Conservation (phyloP, 2,329 filamentous ascomycete genomes). For the Penicillium sumatraense region DNA sequence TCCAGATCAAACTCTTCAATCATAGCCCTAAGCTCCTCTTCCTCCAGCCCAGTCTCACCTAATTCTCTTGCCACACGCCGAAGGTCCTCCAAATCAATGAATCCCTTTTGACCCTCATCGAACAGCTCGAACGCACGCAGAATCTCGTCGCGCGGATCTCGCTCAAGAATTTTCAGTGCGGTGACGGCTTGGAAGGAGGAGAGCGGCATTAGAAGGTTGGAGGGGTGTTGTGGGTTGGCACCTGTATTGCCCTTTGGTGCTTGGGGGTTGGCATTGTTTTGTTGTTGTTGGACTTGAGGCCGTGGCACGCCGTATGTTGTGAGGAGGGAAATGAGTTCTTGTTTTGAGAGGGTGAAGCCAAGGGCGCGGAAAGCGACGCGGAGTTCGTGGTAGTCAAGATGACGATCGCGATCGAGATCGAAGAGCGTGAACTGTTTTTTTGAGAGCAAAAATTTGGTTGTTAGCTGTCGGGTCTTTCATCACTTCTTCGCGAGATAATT, state of each 20-base stretch:
- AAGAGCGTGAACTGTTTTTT: conserved; percentile 80
- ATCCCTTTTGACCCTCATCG: conserved; percentile 88
- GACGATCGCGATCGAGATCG: conserved; percentile 91
- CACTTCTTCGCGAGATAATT: background rate
- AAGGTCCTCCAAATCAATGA: conserved; percentile 87
- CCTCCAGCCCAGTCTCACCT: conserved; percentile 83
- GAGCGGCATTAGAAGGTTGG: conserved; percentile 72
- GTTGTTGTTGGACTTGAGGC: conserved; percentile 55
- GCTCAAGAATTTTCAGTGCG: conserved; percentile 76
- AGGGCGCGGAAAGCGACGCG: conserved; percentile 95
- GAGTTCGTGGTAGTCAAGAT: conserved; percentile 97
- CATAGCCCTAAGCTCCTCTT: conserved; percentile 93
- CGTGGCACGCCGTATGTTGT: conserved; percentile 78
- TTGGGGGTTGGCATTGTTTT: conserved; percentile 37
- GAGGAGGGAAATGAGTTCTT: conserved; percentile 80
- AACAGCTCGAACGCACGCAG: conserved; percentile 90
- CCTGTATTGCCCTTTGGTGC: conserved; percentile 25
- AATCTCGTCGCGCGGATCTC: conserved; percentile 91
- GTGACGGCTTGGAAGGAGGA: conserved; percentile 76
- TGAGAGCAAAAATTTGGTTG: too few species aligned
- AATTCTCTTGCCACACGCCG: conserved; percentile 85
- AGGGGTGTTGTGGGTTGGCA: conserved; percentile 62
- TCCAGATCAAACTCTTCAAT: conserved; percentile 97
- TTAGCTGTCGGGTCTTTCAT: conserved; percentile 6
- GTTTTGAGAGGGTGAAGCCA: conserved; percentile 87